These are phyloP conservation scores for Hirschioporus abietinus DNA, from an alignment of 768 basidiomycete genomes.

Conservation along the genomic window DNA sequence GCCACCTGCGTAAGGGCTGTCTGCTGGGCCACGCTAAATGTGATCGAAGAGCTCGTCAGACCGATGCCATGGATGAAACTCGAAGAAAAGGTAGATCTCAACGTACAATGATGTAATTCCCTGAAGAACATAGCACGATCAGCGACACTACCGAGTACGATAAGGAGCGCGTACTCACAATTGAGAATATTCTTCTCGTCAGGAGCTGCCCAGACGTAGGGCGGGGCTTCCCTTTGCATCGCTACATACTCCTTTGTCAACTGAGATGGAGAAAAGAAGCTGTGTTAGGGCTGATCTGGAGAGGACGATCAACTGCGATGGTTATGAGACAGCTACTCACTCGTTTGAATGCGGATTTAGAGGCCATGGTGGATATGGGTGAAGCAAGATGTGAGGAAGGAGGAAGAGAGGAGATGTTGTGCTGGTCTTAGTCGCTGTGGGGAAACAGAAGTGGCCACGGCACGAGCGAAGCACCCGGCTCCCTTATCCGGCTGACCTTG, in stretches of 20 bases:
- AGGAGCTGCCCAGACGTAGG: slow-evolving; percentile 92
- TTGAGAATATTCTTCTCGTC: slow-evolving; percentile 97
- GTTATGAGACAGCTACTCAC: slow-evolving; percentile 35
- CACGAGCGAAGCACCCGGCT: not conserved
- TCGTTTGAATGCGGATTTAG: slow-evolving; percentile 83
- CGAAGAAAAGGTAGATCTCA: not conserved
- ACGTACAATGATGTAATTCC: slow-evolving; percentile 91
- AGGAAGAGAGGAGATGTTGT: not conserved
- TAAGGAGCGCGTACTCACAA: slow-evolving; percentile 50
- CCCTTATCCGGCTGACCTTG: not conserved
- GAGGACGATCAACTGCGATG: slow-evolving; percentile 4
- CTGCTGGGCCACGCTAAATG: slow-evolving; percentile 83
- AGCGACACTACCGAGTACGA: not conserved
- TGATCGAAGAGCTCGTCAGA: slow-evolving; percentile 11
- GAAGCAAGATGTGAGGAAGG: not conserved
- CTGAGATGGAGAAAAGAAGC: slow-evolving; percentile 30
- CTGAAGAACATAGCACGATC: slow-evolving; percentile 32
- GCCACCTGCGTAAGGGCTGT: slow-evolving; percentile 85
- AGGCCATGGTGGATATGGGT: slow-evolving; percentile 52
- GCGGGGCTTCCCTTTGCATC: slow-evolving; percentile 92
- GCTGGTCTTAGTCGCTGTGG: slow-evolving; percentile 1
- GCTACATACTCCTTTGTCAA: slow-evolving; percentile 83
- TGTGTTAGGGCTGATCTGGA: slow-evolving; percentile 9
- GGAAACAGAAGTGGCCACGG: not conserved
- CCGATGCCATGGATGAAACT: slow-evolving; percentile 3